These are phyloP conservation scores for Paecilomyces dactylethromorphus DNA, from an alignment of 2,329 filamentous ascomycete species.

Conservation along the genomic window DNA sequence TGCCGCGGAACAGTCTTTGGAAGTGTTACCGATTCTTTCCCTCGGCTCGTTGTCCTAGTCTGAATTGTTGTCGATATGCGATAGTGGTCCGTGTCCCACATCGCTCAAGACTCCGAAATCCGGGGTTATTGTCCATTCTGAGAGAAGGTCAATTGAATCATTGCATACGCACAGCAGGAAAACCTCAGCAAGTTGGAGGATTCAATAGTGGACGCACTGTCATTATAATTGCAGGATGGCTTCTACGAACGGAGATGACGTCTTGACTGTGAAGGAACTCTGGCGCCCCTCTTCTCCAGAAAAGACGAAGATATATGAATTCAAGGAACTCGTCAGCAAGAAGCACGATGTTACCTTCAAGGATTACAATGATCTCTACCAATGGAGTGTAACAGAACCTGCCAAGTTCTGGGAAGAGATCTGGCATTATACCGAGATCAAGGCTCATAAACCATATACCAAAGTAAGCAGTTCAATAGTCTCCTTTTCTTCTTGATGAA, in stretches of 20 bases:
- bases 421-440: slow-evolving; percentile 76
- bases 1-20: neutral
- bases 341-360: slow-evolving; percentile 58
- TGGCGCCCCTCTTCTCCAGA: slow-evolving; percentile 66
- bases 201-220: neutral
- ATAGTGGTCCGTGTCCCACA: neutral
- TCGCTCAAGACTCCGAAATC: neutral
- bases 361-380: slow-evolving; percentile 68
- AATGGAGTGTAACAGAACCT: slow-evolving; percentile 76
- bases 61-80: neutral
- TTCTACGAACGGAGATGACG: slow-evolving; percentile 1
- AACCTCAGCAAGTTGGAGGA: neutral
- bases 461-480: slow-evolving; percentile 20
- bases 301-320: slow-evolving; percentile 64
- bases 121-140: neutral
- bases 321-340: slow-evolving; percentile 62
- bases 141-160: neutral
- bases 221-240: neutral
- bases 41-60: neutral
- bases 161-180: neutral
- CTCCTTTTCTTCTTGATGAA: neutral
- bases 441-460: slow-evolving; percentile 54
- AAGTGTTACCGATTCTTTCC: neutral
- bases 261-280: slow-evolving; percentile 41
- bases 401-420: slow-evolving; percentile 76